phyloP scores from a whole-genome alignment of 2,329 filamentous ascomycete genomes.

The Cercospora zeae-maydis region DNA sequence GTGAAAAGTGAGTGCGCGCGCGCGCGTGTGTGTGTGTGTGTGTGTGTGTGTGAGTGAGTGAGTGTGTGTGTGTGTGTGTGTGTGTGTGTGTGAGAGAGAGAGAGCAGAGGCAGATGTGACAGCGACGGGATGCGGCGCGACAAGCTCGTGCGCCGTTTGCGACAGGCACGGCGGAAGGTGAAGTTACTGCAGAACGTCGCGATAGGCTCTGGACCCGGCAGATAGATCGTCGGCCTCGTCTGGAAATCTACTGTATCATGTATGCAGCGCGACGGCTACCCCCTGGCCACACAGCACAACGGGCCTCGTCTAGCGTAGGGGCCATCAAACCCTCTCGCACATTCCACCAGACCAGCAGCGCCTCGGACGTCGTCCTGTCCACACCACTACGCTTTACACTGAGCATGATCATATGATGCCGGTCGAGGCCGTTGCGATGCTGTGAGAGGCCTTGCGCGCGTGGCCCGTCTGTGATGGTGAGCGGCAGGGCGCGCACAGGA shows the following conservation, averaged over 20 bases:
- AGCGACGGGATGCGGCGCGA: conserved; percentile 6
- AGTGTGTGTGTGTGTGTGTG: no score
- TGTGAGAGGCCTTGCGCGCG: no score
- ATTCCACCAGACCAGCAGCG: no score
- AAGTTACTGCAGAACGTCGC: conserved; percentile 9
- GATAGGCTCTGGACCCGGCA: conserved; percentile 17
- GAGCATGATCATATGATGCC: no score
- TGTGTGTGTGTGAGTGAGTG: no score
- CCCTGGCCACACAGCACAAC: neutral
- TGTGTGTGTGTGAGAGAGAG: no score
- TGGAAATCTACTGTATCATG: no score
- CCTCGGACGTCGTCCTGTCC: no score
- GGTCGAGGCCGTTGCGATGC: no score
- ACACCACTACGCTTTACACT: no score
- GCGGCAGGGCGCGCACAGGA: neutral
- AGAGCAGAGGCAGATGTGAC: conserved; percentile 10
- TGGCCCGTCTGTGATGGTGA: no score
- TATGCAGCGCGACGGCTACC: conserved; percentile 14
- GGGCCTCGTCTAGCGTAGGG: conserved; percentile 5
- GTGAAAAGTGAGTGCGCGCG: neutral
- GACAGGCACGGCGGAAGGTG: conserved; percentile 6
- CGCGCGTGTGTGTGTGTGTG: no score
- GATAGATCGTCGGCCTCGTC: conserved; percentile 16
- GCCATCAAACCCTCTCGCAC: neutral
- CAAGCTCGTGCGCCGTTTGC: conserved; percentile 16